Conservation (phyloP, 176 grass and related monocot genomes). For the Oryza meyeriana region DNA sequence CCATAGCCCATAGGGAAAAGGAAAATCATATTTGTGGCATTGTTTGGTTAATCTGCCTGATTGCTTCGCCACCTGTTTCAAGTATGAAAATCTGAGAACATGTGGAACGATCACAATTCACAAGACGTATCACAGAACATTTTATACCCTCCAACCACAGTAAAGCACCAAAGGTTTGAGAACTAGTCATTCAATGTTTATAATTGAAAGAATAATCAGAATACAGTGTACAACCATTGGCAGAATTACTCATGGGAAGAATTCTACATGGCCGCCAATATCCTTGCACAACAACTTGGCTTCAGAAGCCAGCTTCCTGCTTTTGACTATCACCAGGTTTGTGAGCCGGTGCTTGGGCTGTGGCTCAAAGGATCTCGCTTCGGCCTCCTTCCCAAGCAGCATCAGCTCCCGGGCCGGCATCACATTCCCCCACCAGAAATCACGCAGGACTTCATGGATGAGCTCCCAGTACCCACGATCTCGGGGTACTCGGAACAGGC, state of each 20-base stretch:
- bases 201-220: conserved; percentile 44
- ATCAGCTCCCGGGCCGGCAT: conserved; percentile 67
- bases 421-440: conserved; percentile 95
- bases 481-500: conserved; percentile 59
- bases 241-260: conserved; percentile 65
- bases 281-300: conserved; percentile 83
- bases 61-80: conserved; percentile 1
- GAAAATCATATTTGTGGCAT: not conserved
- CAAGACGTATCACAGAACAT: not conserved
- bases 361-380: conserved; percentile 69
- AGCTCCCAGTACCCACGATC: conserved; percentile 82
- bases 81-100: not conserved
- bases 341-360: conserved; percentile 71
- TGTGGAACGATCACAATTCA: not conserved
- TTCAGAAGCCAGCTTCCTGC: conserved; percentile 74
- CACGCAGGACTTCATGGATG: conserved; percentile 62
- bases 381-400: conserved; percentile 48
- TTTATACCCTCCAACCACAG: not conserved
- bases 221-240: conserved; percentile 28
- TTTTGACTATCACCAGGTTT: conserved; percentile 60
- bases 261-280: conserved; percentile 88
- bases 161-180: not conserved
- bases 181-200: conserved; percentile 1
- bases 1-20: not conserved
- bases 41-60: not conserved